Conservation (phyloP, 2,329 filamentous ascomycete genomes). For the Fonsecaea pedrosoi region DNA sequence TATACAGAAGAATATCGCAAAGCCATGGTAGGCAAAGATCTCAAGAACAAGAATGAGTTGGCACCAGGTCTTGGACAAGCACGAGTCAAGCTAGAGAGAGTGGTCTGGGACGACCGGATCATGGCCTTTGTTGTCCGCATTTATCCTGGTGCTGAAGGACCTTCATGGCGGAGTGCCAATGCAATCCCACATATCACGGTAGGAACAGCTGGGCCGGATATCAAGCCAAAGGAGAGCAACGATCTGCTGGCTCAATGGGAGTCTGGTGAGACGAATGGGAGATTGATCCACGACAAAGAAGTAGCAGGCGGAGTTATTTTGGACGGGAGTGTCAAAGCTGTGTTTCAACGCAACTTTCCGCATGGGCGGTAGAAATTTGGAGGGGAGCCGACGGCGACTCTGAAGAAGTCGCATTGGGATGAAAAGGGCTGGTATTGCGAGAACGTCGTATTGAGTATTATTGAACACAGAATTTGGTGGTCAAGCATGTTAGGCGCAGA, state of each 20-base stretch:
- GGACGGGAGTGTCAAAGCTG: constrained; percentile 61
- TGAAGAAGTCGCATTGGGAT: neutral
- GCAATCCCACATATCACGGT: constrained; percentile 84
- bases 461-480: neutral
- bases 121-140: constrained; percentile 91
- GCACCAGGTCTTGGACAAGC: constrained; percentile 46
- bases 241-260: constrained; percentile 79
- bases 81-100: constrained; percentile 63
- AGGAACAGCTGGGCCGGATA: constrained; percentile 73
- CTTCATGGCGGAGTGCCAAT: constrained; percentile 74
- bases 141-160: constrained; percentile 54
- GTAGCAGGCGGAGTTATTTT: constrained; percentile 63
- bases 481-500: too few relatives aligned
- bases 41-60: constrained; percentile 41
- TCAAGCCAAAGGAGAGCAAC: constrained; percentile 97
- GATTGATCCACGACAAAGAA: constrained; percentile 58
- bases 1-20: constrained; percentile 67
- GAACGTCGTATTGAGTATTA: neutral
- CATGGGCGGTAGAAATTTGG: neutral
- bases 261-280: constrained; percentile 57
- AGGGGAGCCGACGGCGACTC: neutral
- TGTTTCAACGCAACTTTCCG: constrained; percentile 47
- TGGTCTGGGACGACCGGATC: constrained; percentile 84
- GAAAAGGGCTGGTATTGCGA: neutral
- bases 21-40: constrained; percentile 41